Evolutionary conservation across 140 eudicot species (phyloP).

Genomic region (Senecio squalidus): DNA sequence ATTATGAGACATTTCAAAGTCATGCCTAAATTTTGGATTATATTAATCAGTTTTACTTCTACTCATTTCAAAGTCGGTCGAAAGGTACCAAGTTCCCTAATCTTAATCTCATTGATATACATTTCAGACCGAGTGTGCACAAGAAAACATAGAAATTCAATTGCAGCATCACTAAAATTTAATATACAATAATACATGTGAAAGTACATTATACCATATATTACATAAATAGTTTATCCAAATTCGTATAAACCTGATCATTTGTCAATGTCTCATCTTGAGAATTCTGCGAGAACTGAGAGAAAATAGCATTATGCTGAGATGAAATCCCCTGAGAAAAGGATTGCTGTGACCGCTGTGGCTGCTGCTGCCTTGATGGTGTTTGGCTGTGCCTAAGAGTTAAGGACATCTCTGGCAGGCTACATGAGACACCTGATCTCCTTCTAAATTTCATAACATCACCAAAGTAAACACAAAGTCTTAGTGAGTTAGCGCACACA

Average conservation of each 20-base stretch:
- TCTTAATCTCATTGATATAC: conserved; percentile 9
- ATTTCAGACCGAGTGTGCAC: conserved; percentile 8
- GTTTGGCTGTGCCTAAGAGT: conserved; percentile 52
- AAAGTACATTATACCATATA: conserved; percentile 6
- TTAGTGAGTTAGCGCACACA: no score
- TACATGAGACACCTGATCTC: conserved; percentile 39
- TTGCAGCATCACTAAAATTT: conserved; percentile 5
- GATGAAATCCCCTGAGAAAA: conserved; percentile 82
- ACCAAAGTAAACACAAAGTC: conserved; percentile 10
- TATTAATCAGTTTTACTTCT: conserved; percentile 8
- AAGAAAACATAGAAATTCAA: not conserved
- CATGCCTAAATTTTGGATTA: not conserved
- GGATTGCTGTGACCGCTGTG: conserved; percentile 76
- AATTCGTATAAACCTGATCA: conserved; percentile 38
- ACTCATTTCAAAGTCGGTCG: conserved; percentile 3
- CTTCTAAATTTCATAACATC: conserved; percentile 32
- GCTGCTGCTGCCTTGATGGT: conserved; percentile 54
- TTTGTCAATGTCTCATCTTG: conserved; percentile 49
- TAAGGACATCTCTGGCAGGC: conserved; percentile 51
- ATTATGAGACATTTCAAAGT: conserved; percentile 9
- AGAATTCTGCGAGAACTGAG: conserved; percentile 81
- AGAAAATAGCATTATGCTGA: conserved; percentile 57
- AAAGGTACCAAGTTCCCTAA: conserved; percentile 1
- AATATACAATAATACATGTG: not conserved
- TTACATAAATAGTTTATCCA: not conserved